These are phyloP conservation scores for Tulasnella sp. DNA, from an alignment of 768 basidiomycete genomes.

Conservation along the genomic window DNA sequence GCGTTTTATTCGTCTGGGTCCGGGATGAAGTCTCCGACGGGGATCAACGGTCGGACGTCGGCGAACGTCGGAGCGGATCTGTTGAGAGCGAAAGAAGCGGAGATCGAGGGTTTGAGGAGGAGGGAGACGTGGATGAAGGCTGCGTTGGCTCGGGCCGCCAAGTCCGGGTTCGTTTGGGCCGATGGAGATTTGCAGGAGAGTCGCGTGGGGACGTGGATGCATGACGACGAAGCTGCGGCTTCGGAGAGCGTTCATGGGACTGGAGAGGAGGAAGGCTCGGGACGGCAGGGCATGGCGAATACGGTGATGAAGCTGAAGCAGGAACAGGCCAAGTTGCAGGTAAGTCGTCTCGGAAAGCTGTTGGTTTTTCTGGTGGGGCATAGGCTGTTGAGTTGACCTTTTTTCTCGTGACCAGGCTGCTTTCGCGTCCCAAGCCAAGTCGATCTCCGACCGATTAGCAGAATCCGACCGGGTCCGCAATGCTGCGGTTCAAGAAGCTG, in stretches of 20 bases:
- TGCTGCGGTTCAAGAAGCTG: conserved; percentile 84
- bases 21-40: conserved; percentile 23
- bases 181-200: conserved; percentile 40
- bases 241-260: background rate
- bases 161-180: conserved; percentile 63
- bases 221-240: conserved; percentile 22
- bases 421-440: conserved; percentile 62
- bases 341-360: conserved; percentile 29
- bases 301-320: conserved; percentile 76
- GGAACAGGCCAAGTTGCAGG: conserved; percentile 78
- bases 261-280: conserved; percentile 32
- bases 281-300: conserved; percentile 42
- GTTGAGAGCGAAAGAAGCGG: conserved; percentile 68
- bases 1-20: conserved; percentile 38
- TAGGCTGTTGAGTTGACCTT: background rate
- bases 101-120: conserved; percentile 63
- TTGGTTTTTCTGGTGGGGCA: conserved; percentile 12
- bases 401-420: conserved; percentile 38
- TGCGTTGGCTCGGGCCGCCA: conserved; percentile 60
- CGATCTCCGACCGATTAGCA: conserved; percentile 61
- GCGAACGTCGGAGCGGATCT: conserved; percentile 41
- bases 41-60: conserved; percentile 33
- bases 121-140: conserved; percentile 81
- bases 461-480: conserved; percentile 68
- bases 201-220: conserved; percentile 20